Conservation (phyloP, 441 rosid species). For the Theobroma grandiflorum region DNA sequence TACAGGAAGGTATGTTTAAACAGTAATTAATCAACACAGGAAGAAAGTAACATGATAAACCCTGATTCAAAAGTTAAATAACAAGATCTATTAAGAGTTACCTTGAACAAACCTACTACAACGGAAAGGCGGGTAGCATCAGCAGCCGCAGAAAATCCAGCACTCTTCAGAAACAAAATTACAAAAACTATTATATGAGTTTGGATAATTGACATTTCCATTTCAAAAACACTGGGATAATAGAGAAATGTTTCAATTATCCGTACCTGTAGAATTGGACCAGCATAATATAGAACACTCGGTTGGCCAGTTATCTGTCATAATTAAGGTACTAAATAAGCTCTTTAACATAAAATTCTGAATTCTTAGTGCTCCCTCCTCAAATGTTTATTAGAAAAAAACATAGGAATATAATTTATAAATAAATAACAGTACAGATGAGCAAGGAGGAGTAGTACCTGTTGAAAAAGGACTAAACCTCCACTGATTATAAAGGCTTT, state of each 20-base stretch:
- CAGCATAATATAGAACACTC: slow-evolving; percentile 95
- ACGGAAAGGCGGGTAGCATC: slow-evolving; percentile 98
- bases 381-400: slow-evolving; percentile 4
- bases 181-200: slow-evolving; percentile 30
- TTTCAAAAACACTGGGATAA: neutral
- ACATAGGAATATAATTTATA: neutral
- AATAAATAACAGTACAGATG: neutral
- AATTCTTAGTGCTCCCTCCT: neutral
- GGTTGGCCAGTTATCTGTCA: slow-evolving; percentile 99
- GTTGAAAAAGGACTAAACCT: slow-evolving; percentile 97
- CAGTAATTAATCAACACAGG: slow-evolving; percentile 15
- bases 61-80: slow-evolving; percentile 2
- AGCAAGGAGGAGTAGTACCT: slow-evolving; percentile 57
- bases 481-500: slow-evolving; percentile 95
- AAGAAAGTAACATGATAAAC: slow-evolving; percentile 4
- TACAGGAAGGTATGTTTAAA: slow-evolving; percentile 36
- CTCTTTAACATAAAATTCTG: slow-evolving; percentile 19
- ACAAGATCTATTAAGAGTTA: slow-evolving; percentile 32
- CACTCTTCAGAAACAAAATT: slow-evolving; percentile 61
- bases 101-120: slow-evolving; percentile 92
- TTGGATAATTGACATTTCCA: neutral
- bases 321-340: slow-evolving; percentile 32
- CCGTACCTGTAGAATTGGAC: slow-evolving; percentile 93
- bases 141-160: slow-evolving; percentile 98
- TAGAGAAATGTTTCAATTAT: neutral